phyloP scores from a whole-genome alignment of 768 basidiomycete species.

The Amanita inopinata region DNA sequence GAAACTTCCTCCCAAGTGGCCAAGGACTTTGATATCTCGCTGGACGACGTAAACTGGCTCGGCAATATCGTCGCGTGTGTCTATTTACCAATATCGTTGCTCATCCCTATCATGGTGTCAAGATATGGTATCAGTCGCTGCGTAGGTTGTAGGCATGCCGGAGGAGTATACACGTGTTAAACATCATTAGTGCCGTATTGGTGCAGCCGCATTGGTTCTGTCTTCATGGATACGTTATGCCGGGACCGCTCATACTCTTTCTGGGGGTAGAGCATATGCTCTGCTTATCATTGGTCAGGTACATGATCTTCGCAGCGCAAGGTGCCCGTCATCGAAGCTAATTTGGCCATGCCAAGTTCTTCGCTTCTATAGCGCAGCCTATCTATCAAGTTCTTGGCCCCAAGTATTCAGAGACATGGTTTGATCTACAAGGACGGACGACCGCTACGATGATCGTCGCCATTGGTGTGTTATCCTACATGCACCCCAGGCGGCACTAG shows the following conservation, averaged over 20 bases:
- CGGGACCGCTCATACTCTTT: conserved; percentile 48
- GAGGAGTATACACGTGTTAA: too few species aligned
- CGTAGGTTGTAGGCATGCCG: conserved; percentile 31
- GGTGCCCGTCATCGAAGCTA: not conserved
- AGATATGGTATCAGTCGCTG: conserved; percentile 53
- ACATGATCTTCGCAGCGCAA: conserved; percentile 5
- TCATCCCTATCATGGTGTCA: conserved; percentile 47
- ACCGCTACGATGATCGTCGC: conserved; percentile 62
- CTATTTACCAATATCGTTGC: conserved; percentile 49
- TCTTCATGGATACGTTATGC: conserved; percentile 75
- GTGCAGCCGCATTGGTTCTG: conserved; percentile 40
- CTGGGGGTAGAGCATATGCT: conserved; percentile 43
- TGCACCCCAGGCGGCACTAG: not conserved
- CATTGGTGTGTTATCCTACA: conserved; percentile 26
- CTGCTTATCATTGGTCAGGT: conserved; percentile 70
- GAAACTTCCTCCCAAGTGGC: conserved; percentile 43
- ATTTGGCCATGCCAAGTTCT: conserved; percentile 33
- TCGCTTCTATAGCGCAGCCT: conserved; percentile 58
- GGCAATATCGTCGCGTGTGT: conserved; percentile 56
- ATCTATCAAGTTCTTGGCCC: conserved; percentile 73
- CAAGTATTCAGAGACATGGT: conserved; percentile 79
- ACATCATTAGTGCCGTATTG: conserved; percentile 70
- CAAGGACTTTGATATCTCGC: conserved; percentile 53
- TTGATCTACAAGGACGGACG: conserved; percentile 63
- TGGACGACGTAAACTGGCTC: conserved; percentile 74